Percentiles rank a stretch among this genome's conserved stretches.
Conservation (phyloP, 2,329 filamentous ascomycete species). For the Arthrobotrys musiformis region DNA sequence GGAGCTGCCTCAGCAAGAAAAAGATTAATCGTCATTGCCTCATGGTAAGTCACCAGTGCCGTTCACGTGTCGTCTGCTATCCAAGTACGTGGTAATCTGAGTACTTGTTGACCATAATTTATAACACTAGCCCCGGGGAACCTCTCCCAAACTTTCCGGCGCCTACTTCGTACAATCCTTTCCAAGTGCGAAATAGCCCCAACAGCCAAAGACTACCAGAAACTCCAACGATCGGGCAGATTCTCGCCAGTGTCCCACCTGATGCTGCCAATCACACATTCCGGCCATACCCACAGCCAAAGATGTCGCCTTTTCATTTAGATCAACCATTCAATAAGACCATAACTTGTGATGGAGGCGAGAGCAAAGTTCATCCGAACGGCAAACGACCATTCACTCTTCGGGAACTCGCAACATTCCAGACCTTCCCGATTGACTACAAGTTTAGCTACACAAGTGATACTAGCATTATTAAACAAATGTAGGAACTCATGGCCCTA, state of each 20-base stretch:
- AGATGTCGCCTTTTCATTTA: constrained; percentile 39
- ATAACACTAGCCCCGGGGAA: constrained; percentile 75
- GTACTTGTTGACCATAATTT: constrained; percentile 11
- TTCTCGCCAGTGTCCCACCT: constrained; percentile 63
- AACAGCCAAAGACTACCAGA: constrained; percentile 61
- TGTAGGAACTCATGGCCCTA: constrained; percentile 1
- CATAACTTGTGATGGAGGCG: constrained; percentile 73
- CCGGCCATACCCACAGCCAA: constrained; percentile 62
- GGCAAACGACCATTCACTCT: constrained; percentile 73
- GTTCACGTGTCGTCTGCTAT: neutral
- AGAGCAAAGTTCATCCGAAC: constrained; percentile 73
- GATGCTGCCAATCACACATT: constrained; percentile 61
- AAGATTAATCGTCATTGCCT: constrained; percentile 67
- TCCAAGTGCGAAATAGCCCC: constrained; percentile 56
- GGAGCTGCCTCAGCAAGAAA: constrained; percentile 67
- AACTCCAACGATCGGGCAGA: constrained; percentile 63
- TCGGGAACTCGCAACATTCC: constrained; percentile 75
- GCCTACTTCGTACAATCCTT: constrained; percentile 68
- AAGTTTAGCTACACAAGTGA: constrained; percentile 64
- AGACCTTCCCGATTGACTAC: constrained; percentile 75
- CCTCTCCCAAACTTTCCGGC: constrained; percentile 73
- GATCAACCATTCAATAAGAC: constrained; percentile 62
- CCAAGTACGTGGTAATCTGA: constrained; percentile 6
- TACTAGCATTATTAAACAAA: constrained; percentile 24
- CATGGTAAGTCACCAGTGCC: constrained; percentile 66